Percentiles rank a stretch among this genome's conserved stretches.
Evolutionary conservation across 768 basidiomycete genomes (phyloP).

Genomic region (Hypsizygus marmoreus): DNA sequence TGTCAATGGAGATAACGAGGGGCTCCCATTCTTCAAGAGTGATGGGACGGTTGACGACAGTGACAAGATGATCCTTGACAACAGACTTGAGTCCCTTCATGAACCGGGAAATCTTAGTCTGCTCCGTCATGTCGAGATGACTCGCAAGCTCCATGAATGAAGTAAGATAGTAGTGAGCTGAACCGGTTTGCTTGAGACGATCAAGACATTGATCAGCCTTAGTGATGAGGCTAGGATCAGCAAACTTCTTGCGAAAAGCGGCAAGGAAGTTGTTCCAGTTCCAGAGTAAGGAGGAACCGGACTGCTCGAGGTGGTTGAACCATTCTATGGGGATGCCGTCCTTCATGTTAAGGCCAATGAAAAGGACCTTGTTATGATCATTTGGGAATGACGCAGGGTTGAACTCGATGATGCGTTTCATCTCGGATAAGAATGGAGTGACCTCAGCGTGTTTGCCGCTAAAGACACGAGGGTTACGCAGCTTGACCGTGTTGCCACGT

Average conservation of each 20-base stretch:
- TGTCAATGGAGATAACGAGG: constrained; percentile 26
- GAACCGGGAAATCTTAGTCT: constrained; percentile 34
- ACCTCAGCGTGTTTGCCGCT: constrained; percentile 16
- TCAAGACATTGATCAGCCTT: constrained; percentile 28
- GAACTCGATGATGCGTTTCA: constrained; percentile 25
- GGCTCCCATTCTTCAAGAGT: constrained; percentile 21
- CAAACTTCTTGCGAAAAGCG: constrained; percentile 29
- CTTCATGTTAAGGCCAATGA: constrained; percentile 28
- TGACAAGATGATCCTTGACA: constrained; percentile 24
- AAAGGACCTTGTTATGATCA: constrained; percentile 28
- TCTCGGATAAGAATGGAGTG: constrained; percentile 21
- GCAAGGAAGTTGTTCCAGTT: constrained; percentile 25
- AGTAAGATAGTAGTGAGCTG: constrained; percentile 27
- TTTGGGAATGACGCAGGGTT: constrained; percentile 21
- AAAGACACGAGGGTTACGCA: constrained; percentile 14
- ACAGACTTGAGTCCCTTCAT: constrained; percentile 28
- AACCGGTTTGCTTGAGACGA: constrained; percentile 30
- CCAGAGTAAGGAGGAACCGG: constrained; percentile 21
- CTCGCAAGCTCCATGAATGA: constrained; percentile 26
- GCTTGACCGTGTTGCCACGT: constrained; percentile 7
- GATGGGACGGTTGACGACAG: constrained; percentile 15
- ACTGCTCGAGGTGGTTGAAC: constrained; percentile 26
- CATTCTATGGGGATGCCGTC: constrained; percentile 32
- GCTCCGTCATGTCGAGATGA: constrained; percentile 30
- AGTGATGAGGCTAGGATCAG: constrained; percentile 25